Evolutionary conservation across 768 basidiomycete genomes (phyloP).

Genomic region (Melanogaster broomeanus): DNA sequence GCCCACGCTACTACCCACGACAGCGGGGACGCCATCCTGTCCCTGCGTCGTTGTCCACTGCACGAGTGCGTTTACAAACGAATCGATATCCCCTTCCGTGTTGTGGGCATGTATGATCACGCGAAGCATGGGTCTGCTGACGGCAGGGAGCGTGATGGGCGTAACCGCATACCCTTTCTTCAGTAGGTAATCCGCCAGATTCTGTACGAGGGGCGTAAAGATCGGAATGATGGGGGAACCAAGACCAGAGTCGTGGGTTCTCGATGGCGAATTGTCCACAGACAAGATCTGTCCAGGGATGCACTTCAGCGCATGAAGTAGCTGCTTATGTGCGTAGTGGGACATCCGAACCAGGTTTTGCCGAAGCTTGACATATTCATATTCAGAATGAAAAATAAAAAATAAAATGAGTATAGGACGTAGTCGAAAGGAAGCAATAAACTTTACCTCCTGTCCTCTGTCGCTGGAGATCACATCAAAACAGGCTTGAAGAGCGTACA

Average conservation of each 20-base stretch:
- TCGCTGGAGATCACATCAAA: conserved; percentile 24
- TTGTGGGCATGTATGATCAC: conserved; percentile 17
- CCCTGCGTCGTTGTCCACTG: conserved; percentile 6
- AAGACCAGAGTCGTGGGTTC: neutral
- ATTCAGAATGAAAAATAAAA: neutral
- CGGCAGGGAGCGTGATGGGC: conserved; percentile 12
- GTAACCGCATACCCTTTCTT: conserved; percentile 14
- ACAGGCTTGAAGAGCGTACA: conserved; percentile 42
- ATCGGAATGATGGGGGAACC: conserved; percentile 23
- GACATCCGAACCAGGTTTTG: conserved; percentile 5
- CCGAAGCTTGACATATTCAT: conserved; percentile 13
- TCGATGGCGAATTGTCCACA: neutral
- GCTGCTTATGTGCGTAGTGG: conserved; percentile 13
- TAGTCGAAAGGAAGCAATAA: neutral
- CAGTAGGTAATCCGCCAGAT: conserved; percentile 14
- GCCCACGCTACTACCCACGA: neutral
- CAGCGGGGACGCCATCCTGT: neutral
- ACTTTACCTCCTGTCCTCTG: conserved; percentile 19
- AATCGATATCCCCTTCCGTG: conserved; percentile 18
- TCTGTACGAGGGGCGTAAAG: conserved; percentile 9
- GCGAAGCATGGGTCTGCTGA: conserved; percentile 16
- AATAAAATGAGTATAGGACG: neutral
- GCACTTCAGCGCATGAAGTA: conserved; percentile 2
- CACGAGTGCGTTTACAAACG: conserved; percentile 6
- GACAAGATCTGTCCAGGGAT: conserved; percentile 8